phyloP scores from a whole-genome alignment of 306 rosid genomes.

The Sicyos edulis region DNA sequence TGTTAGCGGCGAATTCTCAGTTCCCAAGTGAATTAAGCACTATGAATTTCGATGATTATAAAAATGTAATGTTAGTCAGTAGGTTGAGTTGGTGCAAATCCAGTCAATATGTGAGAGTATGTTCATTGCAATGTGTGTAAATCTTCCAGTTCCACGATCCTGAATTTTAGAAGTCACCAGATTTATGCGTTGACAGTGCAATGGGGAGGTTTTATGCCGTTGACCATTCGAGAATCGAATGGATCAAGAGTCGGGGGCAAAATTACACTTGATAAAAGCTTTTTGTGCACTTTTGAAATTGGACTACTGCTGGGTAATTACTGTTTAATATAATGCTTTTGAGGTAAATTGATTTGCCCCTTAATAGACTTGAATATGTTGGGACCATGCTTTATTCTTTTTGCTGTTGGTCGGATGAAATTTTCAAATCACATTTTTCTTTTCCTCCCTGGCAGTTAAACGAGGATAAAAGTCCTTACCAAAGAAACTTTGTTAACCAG shows the following conservation, averaged over 20 bases:
- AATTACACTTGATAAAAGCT: neutral
- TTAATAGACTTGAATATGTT: neutral
- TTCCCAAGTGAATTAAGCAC: neutral
- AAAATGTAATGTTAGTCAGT: constrained; percentile 4
- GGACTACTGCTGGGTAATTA: neutral
- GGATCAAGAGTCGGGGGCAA: constrained; percentile 2
- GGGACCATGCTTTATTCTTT: constrained; percentile 1
- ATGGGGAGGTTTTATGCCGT: constrained; percentile 10
- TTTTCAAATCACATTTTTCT: constrained; percentile 27
- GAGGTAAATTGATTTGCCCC: constrained; percentile 23
- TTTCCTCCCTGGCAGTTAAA: constrained; percentile 66
- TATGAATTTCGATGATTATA: neutral
- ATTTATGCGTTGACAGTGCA: constrained; percentile 1
- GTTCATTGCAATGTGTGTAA: neutral
- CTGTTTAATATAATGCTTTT: neutral
- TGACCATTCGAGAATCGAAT: constrained; percentile 4
- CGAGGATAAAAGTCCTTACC: constrained; percentile 94
- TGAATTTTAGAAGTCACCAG: neutral
- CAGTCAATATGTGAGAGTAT: neutral
- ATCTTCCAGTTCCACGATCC: neutral
- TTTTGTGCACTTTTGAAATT: constrained; percentile 14
- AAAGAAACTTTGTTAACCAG: constrained; percentile 95
- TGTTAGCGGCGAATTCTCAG: neutral
- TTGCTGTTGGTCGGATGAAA: constrained; percentile 11
- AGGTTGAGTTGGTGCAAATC: constrained; percentile 9